Evolutionary conservation across 2,329 filamentous ascomycete species (phyloP), one percentile per base, ranked within the genome.

Genomic region (Colletotrichum godetiae): DNA sequence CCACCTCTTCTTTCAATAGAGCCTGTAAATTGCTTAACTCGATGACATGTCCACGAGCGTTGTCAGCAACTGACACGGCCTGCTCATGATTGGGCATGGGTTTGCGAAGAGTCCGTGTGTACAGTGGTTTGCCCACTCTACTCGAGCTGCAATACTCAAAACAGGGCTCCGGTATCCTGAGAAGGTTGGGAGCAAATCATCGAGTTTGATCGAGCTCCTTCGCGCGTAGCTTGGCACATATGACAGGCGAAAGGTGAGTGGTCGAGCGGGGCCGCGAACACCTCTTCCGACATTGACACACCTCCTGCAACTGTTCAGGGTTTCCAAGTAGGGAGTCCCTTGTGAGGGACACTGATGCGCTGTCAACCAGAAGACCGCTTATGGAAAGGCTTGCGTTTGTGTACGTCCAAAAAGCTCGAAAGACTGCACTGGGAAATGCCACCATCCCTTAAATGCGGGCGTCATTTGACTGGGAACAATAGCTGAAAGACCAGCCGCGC

Each of bases 371-470:
- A 49, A 67, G 24, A 8, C 78, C 79, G 76, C 73, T 79, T 81
- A 74, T 73, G 80, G 80, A 79, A 79, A 77, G 74, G 76, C 75
- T 70, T 78, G 79, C 80, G 76, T 79, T 76, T 75, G 72, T 68
- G 73, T 61, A 35, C 12, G 22, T 69, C 57, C 7, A 49, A 53
- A 59, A 42, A 55, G 31, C 11, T n/a, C 58, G 37, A 53, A 37
- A 37, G 15, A 29, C 22, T n/a, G 37, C 31, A 55, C 19, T 27
- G 62, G 31, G 37, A 37, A 19, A 61, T 63, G 33, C 52, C 37
- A 24, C 22, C 46, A 24, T 62, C 27, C 42, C 35, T 10, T 60
- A 31, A 27, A 67, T 12, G 19, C 46, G 33, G 37, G 15, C 53
- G 19, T 60, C 31, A 6, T 29, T 49, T 29, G 22, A 58, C 42